Evolutionary conservation across 2,329 filamentous ascomycete species (phyloP), one percentile per base, ranked within the genome.

Genomic region (Cladophialophora bantiana): DNA sequence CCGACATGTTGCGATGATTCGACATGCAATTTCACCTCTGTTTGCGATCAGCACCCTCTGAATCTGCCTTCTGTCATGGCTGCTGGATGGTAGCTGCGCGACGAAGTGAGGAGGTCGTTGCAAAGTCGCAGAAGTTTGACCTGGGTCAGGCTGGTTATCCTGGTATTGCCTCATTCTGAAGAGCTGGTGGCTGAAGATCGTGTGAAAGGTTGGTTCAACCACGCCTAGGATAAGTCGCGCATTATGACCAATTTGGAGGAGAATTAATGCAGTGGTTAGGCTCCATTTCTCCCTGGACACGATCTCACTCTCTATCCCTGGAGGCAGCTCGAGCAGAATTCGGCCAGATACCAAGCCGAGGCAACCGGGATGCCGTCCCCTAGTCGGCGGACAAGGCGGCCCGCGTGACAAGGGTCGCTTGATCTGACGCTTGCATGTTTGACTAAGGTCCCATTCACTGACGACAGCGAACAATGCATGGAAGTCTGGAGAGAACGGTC

Each of bases 21-120:
- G 75, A 55, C 70, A 70, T 3, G 74, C 74, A 20, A 76, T 77
- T 42, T 77, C 75, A 2, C 74, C 74, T 0, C 75, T 70, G 32
- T 76, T 75, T 7, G 74, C 72, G 15, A 75, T 68, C 6, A 76
- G 54, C 3, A 75, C 68, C 60, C 71, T 74, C 50, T 45, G 40
- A 57, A 69, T 59, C 7, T 32, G 20, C 9, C 15, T 53, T 36
- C 42, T 35, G 35, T 57, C 62, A 36, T 58, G 6, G 12, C 40
- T 50, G 18, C 31, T 13, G 12, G 20, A 7, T 3, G 62, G 66
- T 20, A 65, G 40, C 53, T 62, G 66, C 32, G 66, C 66, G 32
- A 68, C 61, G 20, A 61, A 65, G 5, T 65, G 54, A 9, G 65
- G 65, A 52, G 56, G 55, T n/a, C 66, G 61, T 15, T 38, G 20